Base-by-base conservation (phyloP, 2,329 filamentous ascomycete genomes). In the Penicillium concentricum region DNA sequence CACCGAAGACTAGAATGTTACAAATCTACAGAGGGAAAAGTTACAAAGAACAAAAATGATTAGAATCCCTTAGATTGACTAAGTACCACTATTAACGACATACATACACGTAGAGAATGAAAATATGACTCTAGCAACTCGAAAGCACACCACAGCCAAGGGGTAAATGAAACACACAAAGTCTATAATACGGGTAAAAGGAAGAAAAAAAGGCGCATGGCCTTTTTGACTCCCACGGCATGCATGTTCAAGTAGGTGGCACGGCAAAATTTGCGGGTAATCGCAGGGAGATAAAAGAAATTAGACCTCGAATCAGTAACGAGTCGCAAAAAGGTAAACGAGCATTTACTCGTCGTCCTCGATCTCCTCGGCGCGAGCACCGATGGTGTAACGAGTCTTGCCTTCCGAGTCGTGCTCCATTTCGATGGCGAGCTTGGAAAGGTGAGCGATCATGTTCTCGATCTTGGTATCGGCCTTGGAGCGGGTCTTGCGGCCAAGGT, bases 391-490 rank as follows among this genome's bases (percentile, higher is more conserved):
- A 58, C 75, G 75, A 59, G 74, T 71, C 63, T 76, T 76, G 66
- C 78, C 78, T 63, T 76, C 72, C 35, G 73, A 67, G 65, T 81
- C 78, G 34, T 66, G 70, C 73, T 81, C 78, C 67, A 80, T 78
- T 71, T 81, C 79, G 50, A 81, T 67, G 53, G 79, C 79, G 48
- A 82, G 74, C 72, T 81, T 80, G 73, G 78, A 78, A 49, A 82
- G 75, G 69, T 81, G 78, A 46, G 73, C 75, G 58, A 82, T 74
- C 67, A 81, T 77, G 72, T 82, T 81, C 78, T 82, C 79, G 70
- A 81, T 79, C 69, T 80, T 74, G 64, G 79, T 81, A 69, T 82
- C 79, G 56, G 77, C 76, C 64, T 76, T 76, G 68, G 76, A 79
- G 63, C 79, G 77, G 70, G 75, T 79, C 72, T 78, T 76, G 67